Evolutionary conservation across 2,329 filamentous ascomycete species (phyloP).

Genomic region (Paraconiothyrium brasiliense): DNA sequence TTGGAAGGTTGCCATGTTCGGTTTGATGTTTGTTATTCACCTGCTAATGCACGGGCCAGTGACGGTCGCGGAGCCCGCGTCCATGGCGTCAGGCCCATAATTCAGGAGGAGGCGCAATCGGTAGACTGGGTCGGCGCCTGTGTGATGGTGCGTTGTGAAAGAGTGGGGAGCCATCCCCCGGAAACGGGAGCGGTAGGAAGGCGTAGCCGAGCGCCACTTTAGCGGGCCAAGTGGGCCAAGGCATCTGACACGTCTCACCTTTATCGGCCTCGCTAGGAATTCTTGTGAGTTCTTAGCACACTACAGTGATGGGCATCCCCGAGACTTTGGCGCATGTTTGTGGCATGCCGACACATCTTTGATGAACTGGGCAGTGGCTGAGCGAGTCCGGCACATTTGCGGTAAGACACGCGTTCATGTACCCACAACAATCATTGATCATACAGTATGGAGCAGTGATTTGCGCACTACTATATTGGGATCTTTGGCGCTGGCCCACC

Average conservation of each 20-base stretch:
- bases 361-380: background rate
- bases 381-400: background rate
- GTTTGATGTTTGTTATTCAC: background rate
- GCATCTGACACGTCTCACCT: conserved; percentile 5
- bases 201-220: conserved; percentile 5
- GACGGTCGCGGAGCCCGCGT: conserved; percentile 9
- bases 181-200: conserved; percentile 4
- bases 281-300: background rate
- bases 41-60: conserved; percentile 6
- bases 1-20: background rate
- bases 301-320: background rate
- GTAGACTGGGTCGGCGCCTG: background rate
- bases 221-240: conserved; percentile 5
- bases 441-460: background rate
- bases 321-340: background rate
- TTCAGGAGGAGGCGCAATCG: conserved; percentile 5
- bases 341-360: background rate
- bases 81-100: conserved; percentile 6
- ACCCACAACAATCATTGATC: background rate
- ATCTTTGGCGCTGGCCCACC: background rate
- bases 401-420: conserved; percentile 6
- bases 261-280: background rate
- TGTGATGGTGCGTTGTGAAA: background rate
- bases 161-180: conserved; percentile 4
- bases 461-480: background rate